phyloP scores from a whole-genome alignment of 768 basidiomycete species.

The Rhizopogon vulgaris region DNA sequence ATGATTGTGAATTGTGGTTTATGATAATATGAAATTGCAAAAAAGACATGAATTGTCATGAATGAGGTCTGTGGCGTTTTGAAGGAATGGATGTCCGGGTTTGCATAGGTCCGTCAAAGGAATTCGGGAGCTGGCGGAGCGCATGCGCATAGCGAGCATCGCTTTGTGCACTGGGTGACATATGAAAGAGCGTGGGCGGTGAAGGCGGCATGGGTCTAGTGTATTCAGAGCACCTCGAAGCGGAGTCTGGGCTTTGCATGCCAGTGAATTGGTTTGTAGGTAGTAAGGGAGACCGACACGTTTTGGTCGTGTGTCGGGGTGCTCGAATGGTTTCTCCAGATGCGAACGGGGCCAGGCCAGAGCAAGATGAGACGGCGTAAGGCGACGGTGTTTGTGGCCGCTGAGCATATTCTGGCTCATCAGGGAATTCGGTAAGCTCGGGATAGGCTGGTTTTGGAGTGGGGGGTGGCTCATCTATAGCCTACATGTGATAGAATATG shows the following conservation, averaged over 20 bases:
- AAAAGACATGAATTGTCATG: neutral
- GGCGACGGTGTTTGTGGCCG: constrained; percentile 4
- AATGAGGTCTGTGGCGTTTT: neutral
- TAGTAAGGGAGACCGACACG: constrained; percentile 18
- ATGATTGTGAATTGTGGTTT: neutral
- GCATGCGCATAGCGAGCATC: constrained; percentile 4
- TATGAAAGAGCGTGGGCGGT: neutral
- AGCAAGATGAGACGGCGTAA: constrained; percentile 31
- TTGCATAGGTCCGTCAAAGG: constrained; percentile 5
- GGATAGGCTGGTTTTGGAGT: constrained; percentile 20
- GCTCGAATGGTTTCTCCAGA: constrained; percentile 37
- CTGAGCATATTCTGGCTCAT: constrained; percentile 3
- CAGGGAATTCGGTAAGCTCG: constrained; percentile 14
- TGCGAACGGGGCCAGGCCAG: constrained; percentile 29
- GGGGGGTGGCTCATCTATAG: constrained; percentile 16
- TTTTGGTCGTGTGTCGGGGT: constrained; percentile 13
- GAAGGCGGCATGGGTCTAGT: neutral
- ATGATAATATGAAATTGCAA: too few relatives aligned
- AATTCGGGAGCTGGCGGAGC: constrained; percentile 1
- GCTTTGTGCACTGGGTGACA: neutral
- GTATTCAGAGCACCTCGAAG: constrained; percentile 5
- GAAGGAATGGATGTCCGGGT: neutral
- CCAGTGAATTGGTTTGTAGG: constrained; percentile 21
- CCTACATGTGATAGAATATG: constrained; percentile 5
- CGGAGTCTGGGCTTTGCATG: constrained; percentile 1